These are phyloP conservation scores for Cercospora janseana DNA, from an alignment of 2,329 filamentous ascomycete genomes.

Conservation along the genomic window DNA sequence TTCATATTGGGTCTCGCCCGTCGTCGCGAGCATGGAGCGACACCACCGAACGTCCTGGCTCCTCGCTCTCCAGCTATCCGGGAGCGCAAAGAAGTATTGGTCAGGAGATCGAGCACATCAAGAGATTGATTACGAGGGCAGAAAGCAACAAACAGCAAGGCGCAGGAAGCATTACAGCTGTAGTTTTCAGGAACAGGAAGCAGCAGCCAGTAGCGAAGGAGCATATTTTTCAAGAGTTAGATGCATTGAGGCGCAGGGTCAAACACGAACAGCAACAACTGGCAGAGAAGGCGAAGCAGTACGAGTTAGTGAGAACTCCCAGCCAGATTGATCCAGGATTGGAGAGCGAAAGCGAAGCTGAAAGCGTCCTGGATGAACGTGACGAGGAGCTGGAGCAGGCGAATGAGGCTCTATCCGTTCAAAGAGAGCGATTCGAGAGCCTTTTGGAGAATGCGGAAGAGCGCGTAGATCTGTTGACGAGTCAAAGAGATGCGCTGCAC, in stretches of 20 bases:
- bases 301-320: constrained; percentile 12
- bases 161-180: constrained; percentile 30
- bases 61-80: constrained; percentile 6
- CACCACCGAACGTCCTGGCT: constrained; percentile 17
- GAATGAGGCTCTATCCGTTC: constrained; percentile 30
- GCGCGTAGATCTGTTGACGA: constrained; percentile 35
- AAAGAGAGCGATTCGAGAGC: constrained; percentile 29
- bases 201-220: constrained; percentile 19
- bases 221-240: constrained; percentile 32
- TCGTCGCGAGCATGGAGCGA: constrained; percentile 21
- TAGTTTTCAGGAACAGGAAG: constrained; percentile 29
- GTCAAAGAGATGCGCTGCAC: constrained; percentile 33
- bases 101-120: constrained; percentile 33
- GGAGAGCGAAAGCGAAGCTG: constrained; percentile 33
- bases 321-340: constrained; percentile 24
- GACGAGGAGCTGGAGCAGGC: constrained; percentile 36
- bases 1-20: constrained; percentile 12
- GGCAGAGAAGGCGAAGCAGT: constrained; percentile 11
- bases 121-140: constrained; percentile 27
- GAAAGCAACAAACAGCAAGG: constrained; percentile 20
- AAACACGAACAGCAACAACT: constrained; percentile 27
- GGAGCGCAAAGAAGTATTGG: constrained; percentile 20
- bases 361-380: constrained; percentile 32
- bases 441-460: constrained; percentile 38
- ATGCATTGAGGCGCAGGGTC: constrained; percentile 34